Base-by-base conservation (phyloP, 106 monocot genomes). In the Allium cepa region DNA sequence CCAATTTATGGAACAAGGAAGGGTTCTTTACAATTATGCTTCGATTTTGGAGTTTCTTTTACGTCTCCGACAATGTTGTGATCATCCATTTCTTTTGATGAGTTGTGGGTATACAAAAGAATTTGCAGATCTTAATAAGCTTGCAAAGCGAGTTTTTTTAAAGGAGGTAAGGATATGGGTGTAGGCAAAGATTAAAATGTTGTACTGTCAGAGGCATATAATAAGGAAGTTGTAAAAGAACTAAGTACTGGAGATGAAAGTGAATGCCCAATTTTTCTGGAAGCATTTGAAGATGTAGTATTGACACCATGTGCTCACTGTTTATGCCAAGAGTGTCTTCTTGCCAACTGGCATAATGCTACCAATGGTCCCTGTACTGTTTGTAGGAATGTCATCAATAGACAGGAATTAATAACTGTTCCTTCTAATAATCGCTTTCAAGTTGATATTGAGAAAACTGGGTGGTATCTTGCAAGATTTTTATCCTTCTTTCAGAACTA, bases 11-110 rank as follows among this genome's bases (percentile, higher is more conserved):
- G 96, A 88, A 58, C 96, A 97, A 97, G 92, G 96, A 57, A 79
- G 88, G 50, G 87, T 97, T 71, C 86, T 97, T 81, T 91, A 97
- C 77, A 97, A 97, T 75, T 97, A 97, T 87, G 96, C 92, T 76
- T 97, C 96, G 46, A 97, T 97, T 62, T 70, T 97, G 66, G 96
- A 97, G 83, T 79, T 97, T 69, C 88, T 97, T 77, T 86, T 97
- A 71, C 92, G 96, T 36, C 86, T 97, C 70, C 86, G 96, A 36
- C 36, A 36, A 36, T 36, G 4, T 36, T 36, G 36, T 69, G 92
- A 97, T 4, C 36, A 36, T 36, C 36, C 36, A 2, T 36, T 36
- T 36, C 36, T 36, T 36, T 36, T 36, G 36, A 17, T 22, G 77
- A 97, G 96, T 60, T 88, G 96, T 50, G 84, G 88, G 66, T 91